phyloP scores from a whole-genome alignment of 106 monocot species.

The Dioscorea dumetorum region DNA sequence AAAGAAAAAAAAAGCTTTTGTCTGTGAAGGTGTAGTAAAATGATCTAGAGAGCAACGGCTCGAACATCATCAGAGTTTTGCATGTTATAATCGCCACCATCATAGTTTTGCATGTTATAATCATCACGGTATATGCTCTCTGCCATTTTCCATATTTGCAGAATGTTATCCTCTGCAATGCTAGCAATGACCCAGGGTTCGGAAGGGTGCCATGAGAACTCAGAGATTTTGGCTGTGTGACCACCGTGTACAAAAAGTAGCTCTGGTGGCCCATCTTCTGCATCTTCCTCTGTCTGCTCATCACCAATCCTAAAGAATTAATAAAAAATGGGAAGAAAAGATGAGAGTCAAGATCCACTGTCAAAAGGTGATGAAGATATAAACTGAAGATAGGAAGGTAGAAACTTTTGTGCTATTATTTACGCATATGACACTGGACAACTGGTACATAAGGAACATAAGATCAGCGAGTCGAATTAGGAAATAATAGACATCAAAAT shows the following conservation, averaged over 20 bases:
- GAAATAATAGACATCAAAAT: no score
- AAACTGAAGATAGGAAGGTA: no score
- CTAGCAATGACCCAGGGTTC: slow-evolving; percentile 84
- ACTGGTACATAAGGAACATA: no score
- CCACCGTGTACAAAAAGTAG: slow-evolving; percentile 87
- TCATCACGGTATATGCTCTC: slow-evolving; percentile 75
- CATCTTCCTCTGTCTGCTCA: slow-evolving; percentile 81
- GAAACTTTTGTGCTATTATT: no score
- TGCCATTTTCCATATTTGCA: slow-evolving; percentile 91
- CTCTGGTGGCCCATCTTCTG: slow-evolving; percentile 93
- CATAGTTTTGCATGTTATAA: slow-evolving; percentile 14
- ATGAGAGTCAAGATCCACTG: no score
- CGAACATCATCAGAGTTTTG: slow-evolving; percentile 16
- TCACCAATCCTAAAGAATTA: slow-evolving; percentile 62
- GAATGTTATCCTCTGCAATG: slow-evolving; percentile 86
- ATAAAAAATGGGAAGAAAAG: background rate
- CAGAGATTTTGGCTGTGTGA: slow-evolving; percentile 82
- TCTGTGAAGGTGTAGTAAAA: no score
- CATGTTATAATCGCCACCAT: slow-evolving; percentile 7
- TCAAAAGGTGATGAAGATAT: no score
- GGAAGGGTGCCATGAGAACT: slow-evolving; percentile 80
- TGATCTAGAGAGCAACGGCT: no score
- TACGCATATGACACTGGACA: no score
- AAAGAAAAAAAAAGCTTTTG: no score
- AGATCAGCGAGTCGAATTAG: no score